Conservation (phyloP, 352 stramenopile genomes). For the Aphanomyces invadans region DNA sequence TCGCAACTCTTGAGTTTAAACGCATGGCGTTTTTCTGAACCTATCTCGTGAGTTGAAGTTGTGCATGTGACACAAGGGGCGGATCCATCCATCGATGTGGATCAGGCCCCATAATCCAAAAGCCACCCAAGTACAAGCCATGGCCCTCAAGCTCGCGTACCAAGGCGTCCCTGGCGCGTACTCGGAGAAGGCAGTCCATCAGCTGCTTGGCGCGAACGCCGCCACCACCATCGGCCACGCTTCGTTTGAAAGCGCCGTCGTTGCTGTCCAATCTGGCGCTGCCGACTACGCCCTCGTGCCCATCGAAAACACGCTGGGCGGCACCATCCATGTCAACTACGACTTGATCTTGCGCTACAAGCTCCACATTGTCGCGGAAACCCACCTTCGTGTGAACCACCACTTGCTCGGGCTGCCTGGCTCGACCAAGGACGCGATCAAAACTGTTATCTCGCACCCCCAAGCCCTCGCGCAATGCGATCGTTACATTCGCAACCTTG, state of each 20-base stretch:
- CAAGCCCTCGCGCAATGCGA: conserved; percentile 96
- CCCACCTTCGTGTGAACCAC: conserved; percentile 87
- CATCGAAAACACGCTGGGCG: conserved; percentile 92
- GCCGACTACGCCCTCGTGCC: conserved; percentile 90
- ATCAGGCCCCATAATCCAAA: background rate
- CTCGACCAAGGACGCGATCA: conserved; percentile 82
- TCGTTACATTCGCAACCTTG: conserved; percentile 87
- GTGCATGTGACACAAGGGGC: background rate
- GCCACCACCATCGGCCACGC: conserved; percentile 40
- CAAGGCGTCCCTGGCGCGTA: conserved; percentile 96
- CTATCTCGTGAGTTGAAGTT: background rate
- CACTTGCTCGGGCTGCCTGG: conserved; percentile 88
- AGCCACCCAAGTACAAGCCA: no score
- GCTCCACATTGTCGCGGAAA: conserved; percentile 57
- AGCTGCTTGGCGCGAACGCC: conserved; percentile 79
- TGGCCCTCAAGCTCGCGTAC: conserved; percentile 88
- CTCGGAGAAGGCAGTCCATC: conserved; percentile 93
- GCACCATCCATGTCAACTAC: conserved; percentile 95
- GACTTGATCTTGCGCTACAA: conserved; percentile 67
- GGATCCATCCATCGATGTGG: background rate
- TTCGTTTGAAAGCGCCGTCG: conserved; percentile 50
- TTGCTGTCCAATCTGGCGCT: conserved; percentile 62
- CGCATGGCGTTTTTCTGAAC: background rate
- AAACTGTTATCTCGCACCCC: conserved; percentile 94
- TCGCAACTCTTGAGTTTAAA: background rate